Base-by-base conservation (phyloP, 805 yeast species). In the Kregervanrija fluxuum region DNA sequence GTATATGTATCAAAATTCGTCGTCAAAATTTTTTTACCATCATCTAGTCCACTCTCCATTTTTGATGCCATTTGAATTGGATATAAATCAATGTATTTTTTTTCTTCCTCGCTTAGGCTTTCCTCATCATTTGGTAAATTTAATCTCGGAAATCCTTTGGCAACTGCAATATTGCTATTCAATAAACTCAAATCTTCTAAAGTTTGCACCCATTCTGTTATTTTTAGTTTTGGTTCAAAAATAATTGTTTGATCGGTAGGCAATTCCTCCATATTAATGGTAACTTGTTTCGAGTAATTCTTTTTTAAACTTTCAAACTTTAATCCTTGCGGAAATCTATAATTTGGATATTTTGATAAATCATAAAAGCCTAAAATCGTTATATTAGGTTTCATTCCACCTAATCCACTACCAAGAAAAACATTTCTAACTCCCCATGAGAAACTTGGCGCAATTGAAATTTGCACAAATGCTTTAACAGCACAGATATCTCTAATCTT, bases 341-440 rank as follows among this genome's bases (percentile, higher is more conserved):
- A 41, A 5, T 36, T 39, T 6, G 37, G 57, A 45, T 53, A 57
- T 33, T 42, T 51, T 3, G 56, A 49, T 48, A 82, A 69, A 57
- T 91, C 95, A 54, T 82, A 86, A 56, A 89, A 89, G 0, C 98
- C 98, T 31, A 93, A 48, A 0, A 93, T 95, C 0, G 96, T 87
- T 42, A 93, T 90, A 59, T 93, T 93, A 2, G 99, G 99, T 55
- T 79, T 83, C 99, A 93, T 93, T 11, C 96, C 97, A 8, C 99
- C 99, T n/a, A 93, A 69, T 0, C 99, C 99, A 3, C 95, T 85
- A 0, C 97, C 97, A 48, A 91, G 62, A 47, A 78, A 89, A 9
- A 93, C 89, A 59, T 91, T 91, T 49, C 99, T 71, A 0, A 88
- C 95, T 22, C 99, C 98, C 97, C 98, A 91, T 0, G 89, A 83